Evolutionary conservation across 495 filamentous ascomycete species (phyloP), one percentile per base, ranked within the genome.

Genomic region (Xylaria bambusicola): DNA sequence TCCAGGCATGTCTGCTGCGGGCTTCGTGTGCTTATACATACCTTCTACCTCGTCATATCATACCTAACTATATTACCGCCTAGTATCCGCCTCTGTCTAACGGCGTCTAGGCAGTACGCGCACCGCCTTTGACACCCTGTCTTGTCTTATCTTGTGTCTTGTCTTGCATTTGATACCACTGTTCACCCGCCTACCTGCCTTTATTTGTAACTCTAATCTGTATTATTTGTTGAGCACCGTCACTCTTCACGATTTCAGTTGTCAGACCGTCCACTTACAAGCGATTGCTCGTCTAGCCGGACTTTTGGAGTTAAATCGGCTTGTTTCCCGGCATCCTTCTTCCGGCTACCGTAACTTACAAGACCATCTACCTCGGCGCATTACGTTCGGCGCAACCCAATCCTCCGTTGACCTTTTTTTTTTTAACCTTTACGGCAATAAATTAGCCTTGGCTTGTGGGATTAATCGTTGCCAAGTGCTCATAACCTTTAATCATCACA

Each of bases 131-230:
- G n/a, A 24, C 7, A n/a, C n/a, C n/a, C n/a, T n/a, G 27, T 36
- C 29, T 33, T 33, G 29, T 5, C 29, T 33, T 33, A 10, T 33
- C 29, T 33, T 33, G 5, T 5, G 29, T 10, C 29, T 26, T 40
- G 15, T 38, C 42, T 36, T 27, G 41, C 36, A 12, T 38, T 47
- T 31, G 38, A 21, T 46, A 31, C 8, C 13, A n/a, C 35, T 45
- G 26, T 47, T 24, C 13, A 51, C 26, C 36, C 1, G 15, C 24
- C 47, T 27, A 2, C 13, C 40, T 44, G 27, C 18, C n/a, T 29
- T 23, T 27, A 41, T 27, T 51, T 42, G 7, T 50, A 58, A 58
- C 51, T 51, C 46, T 58, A 44, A 58, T 51, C 23, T 24, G 31
- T 51, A 29, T 23, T 33, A 38, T 58, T 44, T 24, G 38, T 23